Evolutionary conservation across 2,329 filamentous ascomycete genomes (phyloP), one percentile per base, ranked within the genome.

Genomic region (Didymella pomorum): DNA sequence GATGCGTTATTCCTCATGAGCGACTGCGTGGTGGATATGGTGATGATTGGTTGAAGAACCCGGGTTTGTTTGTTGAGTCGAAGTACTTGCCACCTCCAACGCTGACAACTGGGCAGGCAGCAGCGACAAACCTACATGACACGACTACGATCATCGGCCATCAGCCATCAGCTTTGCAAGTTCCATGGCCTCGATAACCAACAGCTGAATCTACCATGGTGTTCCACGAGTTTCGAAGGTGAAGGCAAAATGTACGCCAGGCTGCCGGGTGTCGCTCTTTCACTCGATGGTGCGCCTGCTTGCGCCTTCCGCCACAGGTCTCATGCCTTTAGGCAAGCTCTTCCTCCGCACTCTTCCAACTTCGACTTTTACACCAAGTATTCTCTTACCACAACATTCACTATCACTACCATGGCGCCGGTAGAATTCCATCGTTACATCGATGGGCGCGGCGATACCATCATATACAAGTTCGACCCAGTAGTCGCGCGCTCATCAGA

Each of bases 391-490:
- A 35, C 14, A 49, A 18, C 20, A 48, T 48, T 48, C 39, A 33
- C 12, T 39, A 56, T 26, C 11, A 56, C 10, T 10, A 39, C 18
- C 8, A 58, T 64, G 60, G 43, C 62, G 9, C 51, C 60, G 6
- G 21, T 43, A 4, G 59, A 65, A 26, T 60, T 63, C 39, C 53
- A 55, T 45, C 60, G 64, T 18, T 68, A 68, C 50, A 42, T n/a
- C 9, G 52, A 65, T 46, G 20, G 23, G 20, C 48, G 43, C 14
- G 66, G 56, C 23, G 48, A 63, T 39, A 63, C 50, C 6, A 60
- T 67, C 16, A 60, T 63, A 28, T 63, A 56, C 54, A 63, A 66
- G 26, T 67, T 68, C 56, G 60, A 67, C 35, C 56, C 58, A 1
- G 39, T 49, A 2, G 25, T 62, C 25, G 52, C 64, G 37, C 50